These are phyloP conservation scores for Yamadazyma taylorii DNA, from an alignment of 1,139 yeast species.

Conservation along the genomic window DNA sequence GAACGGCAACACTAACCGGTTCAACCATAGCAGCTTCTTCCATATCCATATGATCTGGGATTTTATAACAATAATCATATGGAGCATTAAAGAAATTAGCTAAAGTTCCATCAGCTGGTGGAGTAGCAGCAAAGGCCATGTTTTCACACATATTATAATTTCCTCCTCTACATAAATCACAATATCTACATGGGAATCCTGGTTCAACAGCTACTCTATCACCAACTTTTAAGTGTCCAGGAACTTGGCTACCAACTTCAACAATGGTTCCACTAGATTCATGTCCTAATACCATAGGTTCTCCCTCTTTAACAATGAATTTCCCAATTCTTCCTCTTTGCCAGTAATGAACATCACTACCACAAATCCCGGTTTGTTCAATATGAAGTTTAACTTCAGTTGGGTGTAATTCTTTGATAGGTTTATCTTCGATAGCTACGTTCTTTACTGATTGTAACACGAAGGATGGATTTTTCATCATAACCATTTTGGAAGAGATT, in stretches of 20 bases:
- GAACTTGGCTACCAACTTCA: conserved; percentile 56
- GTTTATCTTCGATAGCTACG: conserved; percentile 60
- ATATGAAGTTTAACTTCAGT: conserved; percentile 15
- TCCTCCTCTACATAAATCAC: conserved; percentile 74
- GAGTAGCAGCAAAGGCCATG: conserved; percentile 88
- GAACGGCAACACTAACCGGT: conserved; percentile 34
- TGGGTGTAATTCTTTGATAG: conserved; percentile 34
- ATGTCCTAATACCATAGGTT: conserved; percentile 74
- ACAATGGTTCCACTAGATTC: conserved; percentile 73
- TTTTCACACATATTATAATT: conserved; percentile 77
- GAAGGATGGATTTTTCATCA: conserved; percentile 53
- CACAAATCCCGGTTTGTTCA: conserved; percentile 74
- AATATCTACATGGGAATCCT: conserved; percentile 73
- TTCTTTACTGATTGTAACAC: conserved; percentile 59
- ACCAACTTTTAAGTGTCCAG: conserved; percentile 58
- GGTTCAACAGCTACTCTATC: conserved; percentile 79
- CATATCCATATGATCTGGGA: conserved; percentile 29
- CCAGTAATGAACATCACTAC: conserved; percentile 83
- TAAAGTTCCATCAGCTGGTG: conserved; percentile 58
- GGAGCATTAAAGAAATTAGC: conserved; percentile 65
- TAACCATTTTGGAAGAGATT: conserved; percentile 1
- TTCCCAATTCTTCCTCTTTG: conserved; percentile 78
- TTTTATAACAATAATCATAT: conserved; percentile 54
- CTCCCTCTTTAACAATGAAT: conserved; percentile 50
- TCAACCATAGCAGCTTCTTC: conserved; percentile 36